Evolutionary conservation across 768 basidiomycete species (phyloP).

Genomic region (Mycena crocata): DNA sequence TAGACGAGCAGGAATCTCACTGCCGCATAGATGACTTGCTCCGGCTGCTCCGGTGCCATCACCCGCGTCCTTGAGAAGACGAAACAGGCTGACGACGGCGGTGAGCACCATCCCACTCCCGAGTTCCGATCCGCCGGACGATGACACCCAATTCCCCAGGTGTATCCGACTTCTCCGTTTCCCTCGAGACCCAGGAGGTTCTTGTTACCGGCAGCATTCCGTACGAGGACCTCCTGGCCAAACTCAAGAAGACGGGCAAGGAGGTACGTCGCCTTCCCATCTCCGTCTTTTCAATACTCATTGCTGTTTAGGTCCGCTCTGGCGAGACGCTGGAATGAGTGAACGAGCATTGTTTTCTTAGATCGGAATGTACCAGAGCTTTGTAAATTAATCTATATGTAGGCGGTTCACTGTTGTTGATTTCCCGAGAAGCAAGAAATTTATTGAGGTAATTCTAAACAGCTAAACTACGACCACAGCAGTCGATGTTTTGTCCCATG

Average conservation of each 20-base stretch:
- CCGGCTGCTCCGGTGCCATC: conserved; percentile 88
- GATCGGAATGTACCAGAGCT: conserved; percentile 5
- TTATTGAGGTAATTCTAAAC: neutral
- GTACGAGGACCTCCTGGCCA: conserved; percentile 75
- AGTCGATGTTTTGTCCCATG: neutral
- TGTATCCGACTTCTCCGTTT: conserved; percentile 68
- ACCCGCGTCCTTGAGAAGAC: conserved; percentile 79
- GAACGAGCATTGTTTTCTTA: conserved; percentile 1
- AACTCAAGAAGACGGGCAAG: conserved; percentile 93
- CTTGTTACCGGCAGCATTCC: conserved; percentile 68
- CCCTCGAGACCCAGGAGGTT: conserved; percentile 79
- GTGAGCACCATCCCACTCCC: conserved; percentile 28
- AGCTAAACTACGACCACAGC: neutral
- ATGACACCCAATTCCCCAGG: conserved; percentile 48
- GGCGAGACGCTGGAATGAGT: conserved; percentile 56
- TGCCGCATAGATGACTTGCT: conserved; percentile 80
- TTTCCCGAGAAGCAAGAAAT: neutral
- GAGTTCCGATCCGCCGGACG: neutral
- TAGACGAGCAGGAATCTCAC: neutral
- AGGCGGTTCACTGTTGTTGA: neutral
- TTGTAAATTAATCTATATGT: conserved; percentile 14
- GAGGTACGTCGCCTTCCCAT: conserved; percentile 60
- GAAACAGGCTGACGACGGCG: conserved; percentile 54
- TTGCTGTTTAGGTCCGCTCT: conserved; percentile 52
- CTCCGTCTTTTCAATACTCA: neutral